Conservation (phyloP, 768 basidiomycete genomes). For the Tricholoma flavovirens region DNA sequence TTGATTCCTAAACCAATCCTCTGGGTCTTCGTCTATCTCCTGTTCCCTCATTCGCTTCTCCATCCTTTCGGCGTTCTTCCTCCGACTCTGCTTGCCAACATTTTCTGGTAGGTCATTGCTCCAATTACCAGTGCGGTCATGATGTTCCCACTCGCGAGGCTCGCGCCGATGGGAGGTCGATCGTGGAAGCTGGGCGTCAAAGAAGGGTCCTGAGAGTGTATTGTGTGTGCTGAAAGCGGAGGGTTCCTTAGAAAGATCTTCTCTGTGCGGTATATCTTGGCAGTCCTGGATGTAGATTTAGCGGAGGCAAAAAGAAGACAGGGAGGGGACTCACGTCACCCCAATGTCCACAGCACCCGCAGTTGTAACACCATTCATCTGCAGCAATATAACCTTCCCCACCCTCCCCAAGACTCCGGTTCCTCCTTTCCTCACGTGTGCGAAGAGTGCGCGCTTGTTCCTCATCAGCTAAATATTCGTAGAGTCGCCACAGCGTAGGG, state of each 20-base stretch:
- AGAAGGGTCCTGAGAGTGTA: constrained; percentile 61
- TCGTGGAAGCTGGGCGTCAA: constrained; percentile 23
- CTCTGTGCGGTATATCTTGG: constrained; percentile 33
- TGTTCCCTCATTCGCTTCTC: constrained; percentile 41
- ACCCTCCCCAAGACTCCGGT: constrained; percentile 53
- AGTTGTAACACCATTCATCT: constrained; percentile 82
- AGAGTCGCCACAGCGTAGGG: constrained; percentile 76
- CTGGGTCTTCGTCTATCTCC: constrained; percentile 44
- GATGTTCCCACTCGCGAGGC: constrained; percentile 39
- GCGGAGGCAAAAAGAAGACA: background rate
- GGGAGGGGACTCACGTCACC: constrained; percentile 57
- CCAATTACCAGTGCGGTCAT: constrained; percentile 39
- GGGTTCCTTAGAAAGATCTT: constrained; percentile 41
- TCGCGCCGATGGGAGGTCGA: constrained; percentile 26
- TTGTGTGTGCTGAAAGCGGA: constrained; percentile 69
- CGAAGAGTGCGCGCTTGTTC: constrained; percentile 41
- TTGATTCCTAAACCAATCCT: constrained; percentile 60
- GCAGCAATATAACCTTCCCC: constrained; percentile 73
- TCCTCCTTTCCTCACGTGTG: constrained; percentile 43
- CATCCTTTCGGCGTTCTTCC: constrained; percentile 53
- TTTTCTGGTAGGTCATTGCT: constrained; percentile 43
- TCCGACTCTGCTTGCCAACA: constrained; percentile 61
- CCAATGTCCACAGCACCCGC: constrained; percentile 65
- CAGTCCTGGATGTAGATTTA: constrained; percentile 49
- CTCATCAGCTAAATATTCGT: constrained; percentile 59